Base-by-base conservation (phyloP, 179 eudicot species). In the Vitellaria paradoxa region DNA sequence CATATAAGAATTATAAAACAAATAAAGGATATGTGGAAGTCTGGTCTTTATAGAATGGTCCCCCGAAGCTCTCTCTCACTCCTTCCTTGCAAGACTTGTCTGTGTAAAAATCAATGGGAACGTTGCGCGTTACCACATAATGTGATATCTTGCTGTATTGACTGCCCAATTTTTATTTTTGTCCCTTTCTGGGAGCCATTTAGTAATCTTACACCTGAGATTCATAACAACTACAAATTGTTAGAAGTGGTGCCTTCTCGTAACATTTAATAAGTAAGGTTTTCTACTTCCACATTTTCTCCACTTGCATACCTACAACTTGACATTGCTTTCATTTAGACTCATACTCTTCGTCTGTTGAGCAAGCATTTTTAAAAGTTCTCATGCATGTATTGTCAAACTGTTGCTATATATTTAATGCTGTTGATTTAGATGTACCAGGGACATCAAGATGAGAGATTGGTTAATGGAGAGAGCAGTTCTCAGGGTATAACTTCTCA, bases 401-500 rank as follows among this genome's bases (percentile, higher is more conserved):
- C 40, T 68, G 55, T 74, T 69, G 77, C 71, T 59, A 59, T 21
- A 72, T 42, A 49, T 77, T 45, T 76, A 56, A 81, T 71, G 69
- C 73, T 68, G 68, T 70, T 77, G 60, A 55, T 77, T 72, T 75
- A 78, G 80, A 64, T 77, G 24, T 59, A 50, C 73, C 87, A 90
- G 97, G 88, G 77, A 2, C 65, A 52, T 53, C 59, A 67, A 59
- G 86, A 81, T 65, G 78, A 82, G 81, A 84, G 79, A 74, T 50
- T 67, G 55, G 50, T 74, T 70, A 85, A 60, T 74, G 80, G 77
- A 72, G 88, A 80, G 80, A 59, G 81, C 78, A 72, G 52, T 78
- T 75, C 76, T 76, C 80, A 75, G 26, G 97, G 97, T 88, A 85
- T 24, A 81, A 63, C 52, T 30, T 49, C 69, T 9, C 9, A 56